A percentile compares a stretch with the other conserved stretches of the same genome.
Evolutionary conservation across 176 grass and related monocot species (phyloP).

Genomic region (Eleusine indica): DNA sequence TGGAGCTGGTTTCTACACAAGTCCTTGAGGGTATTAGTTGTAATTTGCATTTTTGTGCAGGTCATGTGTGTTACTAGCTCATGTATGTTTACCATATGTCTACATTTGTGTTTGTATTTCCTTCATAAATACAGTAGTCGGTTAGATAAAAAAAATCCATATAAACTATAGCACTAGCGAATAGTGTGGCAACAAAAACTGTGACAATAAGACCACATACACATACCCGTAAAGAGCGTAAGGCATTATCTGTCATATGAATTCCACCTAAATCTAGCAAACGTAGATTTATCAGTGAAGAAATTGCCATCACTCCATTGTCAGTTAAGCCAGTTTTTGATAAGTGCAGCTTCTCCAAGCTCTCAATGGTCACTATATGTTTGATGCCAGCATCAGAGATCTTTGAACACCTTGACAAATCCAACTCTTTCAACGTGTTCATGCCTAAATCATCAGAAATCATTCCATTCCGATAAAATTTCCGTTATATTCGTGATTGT

Average conservation of each 20-base stretch:
- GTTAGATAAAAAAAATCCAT: no score
- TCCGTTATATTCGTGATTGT: no score
- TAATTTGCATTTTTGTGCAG: no score
- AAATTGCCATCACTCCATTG: constrained; percentile 68
- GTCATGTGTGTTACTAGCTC: no score
- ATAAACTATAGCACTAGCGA: no score
- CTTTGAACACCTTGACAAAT: constrained; percentile 82
- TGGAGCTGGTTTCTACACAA: no score
- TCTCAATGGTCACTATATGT: constrained; percentile 74
- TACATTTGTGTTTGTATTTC: no score
- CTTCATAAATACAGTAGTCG: no score
- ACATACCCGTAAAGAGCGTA: constrained; percentile 69
- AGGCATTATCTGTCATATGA: constrained; percentile 56
- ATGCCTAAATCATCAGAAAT: constrained; percentile 56
- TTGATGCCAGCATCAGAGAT: constrained; percentile 73
- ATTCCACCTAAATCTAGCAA: constrained; percentile 83
- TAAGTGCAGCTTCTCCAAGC: constrained; percentile 75
- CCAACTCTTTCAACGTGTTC: constrained; percentile 68
- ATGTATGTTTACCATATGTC: no score
- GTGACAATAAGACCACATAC: constrained; percentile 31
- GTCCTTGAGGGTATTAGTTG: no score
- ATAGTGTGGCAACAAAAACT: neutral
- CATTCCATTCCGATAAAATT: neutral
- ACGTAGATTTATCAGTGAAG: constrained; percentile 58
- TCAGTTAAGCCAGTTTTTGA: constrained; percentile 71